Percentiles rank a stretch among this genome's conserved stretches.
phyloP scores from a whole-genome alignment of 495 filamentous ascomycete species.

The Aspergillus bertholletiae region DNA sequence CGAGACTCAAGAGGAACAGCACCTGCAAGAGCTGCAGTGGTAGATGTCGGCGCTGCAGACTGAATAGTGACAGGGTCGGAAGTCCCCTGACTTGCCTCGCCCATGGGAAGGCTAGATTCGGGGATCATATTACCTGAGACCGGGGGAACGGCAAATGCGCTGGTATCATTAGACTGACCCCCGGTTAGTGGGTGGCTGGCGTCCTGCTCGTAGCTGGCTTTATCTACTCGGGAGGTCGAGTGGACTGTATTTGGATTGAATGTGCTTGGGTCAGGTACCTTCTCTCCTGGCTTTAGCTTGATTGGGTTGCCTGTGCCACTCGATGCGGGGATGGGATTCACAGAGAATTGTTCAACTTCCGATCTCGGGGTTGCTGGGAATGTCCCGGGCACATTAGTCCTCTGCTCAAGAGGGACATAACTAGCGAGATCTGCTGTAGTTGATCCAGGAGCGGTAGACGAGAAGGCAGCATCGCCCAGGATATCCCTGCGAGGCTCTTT shows the following conservation, averaged over 20 bases:
- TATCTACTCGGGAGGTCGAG: conserved; percentile 67
- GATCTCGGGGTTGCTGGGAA: conserved; percentile 75
- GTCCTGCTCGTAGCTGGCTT: conserved; percentile 77
- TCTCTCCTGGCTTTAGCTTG: conserved; percentile 69
- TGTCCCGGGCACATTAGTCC: conserved; percentile 60
- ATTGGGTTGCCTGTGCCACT: conserved; percentile 77
- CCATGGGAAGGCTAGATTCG: conserved; percentile 80
- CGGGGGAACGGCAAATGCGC: conserved; percentile 57
- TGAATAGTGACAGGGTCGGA: conserved; percentile 56
- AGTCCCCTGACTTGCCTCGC: conserved; percentile 4
- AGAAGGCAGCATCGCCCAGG: conserved; percentile 16
- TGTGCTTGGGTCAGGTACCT: conserved; percentile 61
- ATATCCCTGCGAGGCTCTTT: conserved; percentile 42
- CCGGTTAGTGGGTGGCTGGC: conserved; percentile 44
- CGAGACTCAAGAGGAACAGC: conserved; percentile 62
- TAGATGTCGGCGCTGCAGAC: conserved; percentile 64
- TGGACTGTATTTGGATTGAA: conserved; percentile 44
- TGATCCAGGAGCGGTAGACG: conserved; percentile 53
- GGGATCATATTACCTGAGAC: conserved; percentile 68
- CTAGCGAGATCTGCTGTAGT: conserved; percentile 64
- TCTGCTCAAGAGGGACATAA: conserved; percentile 57
- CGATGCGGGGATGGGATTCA: conserved; percentile 70
- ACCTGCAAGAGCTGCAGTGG: conserved; percentile 70
- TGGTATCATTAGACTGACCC: conserved; percentile 3
- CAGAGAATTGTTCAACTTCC: conserved; percentile 55